Base-by-base conservation (phyloP, 2,329 filamentous ascomycete genomes). In the Aspergillus clavatus region DNA sequence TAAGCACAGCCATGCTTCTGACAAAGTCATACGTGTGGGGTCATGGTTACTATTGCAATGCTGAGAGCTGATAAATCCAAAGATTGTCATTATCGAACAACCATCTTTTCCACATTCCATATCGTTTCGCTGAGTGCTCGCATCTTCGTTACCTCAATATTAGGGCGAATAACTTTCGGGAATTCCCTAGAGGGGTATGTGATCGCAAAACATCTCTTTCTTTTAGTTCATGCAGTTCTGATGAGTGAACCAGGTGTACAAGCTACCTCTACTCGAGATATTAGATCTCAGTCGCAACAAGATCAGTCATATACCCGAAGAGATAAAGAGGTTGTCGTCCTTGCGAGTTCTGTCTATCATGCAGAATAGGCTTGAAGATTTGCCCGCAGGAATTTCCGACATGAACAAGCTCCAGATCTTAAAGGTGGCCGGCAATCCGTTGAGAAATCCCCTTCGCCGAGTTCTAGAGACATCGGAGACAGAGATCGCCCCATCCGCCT, bases 241-340 rank as follows among this genome's bases (percentile, higher is more conserved):
- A 58, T 38, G 12, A 36, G 45, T 58, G 40, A 53, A 52, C 18
- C 62, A 95, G 89, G 80, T 97, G 47, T 90, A 91, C 64, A 83
- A 89, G 66, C 77, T 97, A 50, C 84, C 81, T 42, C 86, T 89
- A 26, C 79, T 97, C 44, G 90, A 97, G 69, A 95, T 96, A 47
- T 79, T 97, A 50, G 91, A 97, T 69, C 78, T 97, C 43, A 90
- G 89, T 64, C 82, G 87, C 57, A 97, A 97, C 65, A 88, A 86
- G 65, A 82, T 97, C 50, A 80, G 79, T 38, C 73, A 79, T 7
- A 77, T 97, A 2, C 89, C 91, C 0, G 80, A 84, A 38, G 86
- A 90, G 43, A 87, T 96, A 50, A 81, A 80, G 48, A 88, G 83
- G 60, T 75, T 97, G 58, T 84, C 83, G 4, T 95, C 88, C 1